Conservation (phyloP, 2,329 filamentous ascomycete species). For the Lasiodiplodia gonubiensis region DNA sequence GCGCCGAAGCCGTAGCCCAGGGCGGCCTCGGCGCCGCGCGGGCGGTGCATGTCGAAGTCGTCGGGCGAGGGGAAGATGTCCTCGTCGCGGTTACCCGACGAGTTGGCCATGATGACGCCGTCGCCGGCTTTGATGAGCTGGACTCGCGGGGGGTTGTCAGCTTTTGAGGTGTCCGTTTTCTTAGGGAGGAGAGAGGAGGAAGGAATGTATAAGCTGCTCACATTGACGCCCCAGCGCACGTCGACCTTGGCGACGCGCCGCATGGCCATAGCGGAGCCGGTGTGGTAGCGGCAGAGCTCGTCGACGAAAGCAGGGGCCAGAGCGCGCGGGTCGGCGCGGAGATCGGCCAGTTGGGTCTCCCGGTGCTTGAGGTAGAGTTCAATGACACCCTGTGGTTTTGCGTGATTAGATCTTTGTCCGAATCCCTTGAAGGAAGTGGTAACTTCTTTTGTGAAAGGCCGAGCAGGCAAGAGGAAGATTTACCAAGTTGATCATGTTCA, state of each 20-base stretch:
- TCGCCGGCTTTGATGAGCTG: conserved; percentile 50
- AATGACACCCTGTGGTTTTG: conserved; percentile 47
- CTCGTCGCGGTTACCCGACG: conserved; percentile 56
- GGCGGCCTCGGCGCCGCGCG: conserved; percentile 36
- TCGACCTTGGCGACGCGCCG: conserved; percentile 57
- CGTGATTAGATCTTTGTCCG: background rate
- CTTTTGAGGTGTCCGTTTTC: background rate
- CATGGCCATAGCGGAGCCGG: conserved; percentile 55
- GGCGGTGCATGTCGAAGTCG: conserved; percentile 50
- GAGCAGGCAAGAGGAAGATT: background rate
- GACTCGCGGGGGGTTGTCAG: background rate
- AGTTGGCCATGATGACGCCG: conserved; percentile 56
- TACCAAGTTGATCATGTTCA: conserved; percentile 55
- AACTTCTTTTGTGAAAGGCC: background rate
- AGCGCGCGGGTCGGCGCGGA: conserved; percentile 47
- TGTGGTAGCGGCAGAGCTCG: conserved; percentile 58
- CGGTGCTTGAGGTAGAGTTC: conserved; percentile 52
- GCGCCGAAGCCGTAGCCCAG: conserved; percentile 53
- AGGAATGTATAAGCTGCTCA: background rate
- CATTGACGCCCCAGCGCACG: conserved; percentile 51
- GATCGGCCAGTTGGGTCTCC: conserved; percentile 46
- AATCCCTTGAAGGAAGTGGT: background rate
- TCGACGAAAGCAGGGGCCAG: conserved; percentile 52
- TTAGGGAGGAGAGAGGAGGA: background rate
- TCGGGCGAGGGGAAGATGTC: conserved; percentile 35